Base-by-base conservation (phyloP, 2,329 filamentous ascomycete genomes). In the Aspergillus fumigatus region DNA sequence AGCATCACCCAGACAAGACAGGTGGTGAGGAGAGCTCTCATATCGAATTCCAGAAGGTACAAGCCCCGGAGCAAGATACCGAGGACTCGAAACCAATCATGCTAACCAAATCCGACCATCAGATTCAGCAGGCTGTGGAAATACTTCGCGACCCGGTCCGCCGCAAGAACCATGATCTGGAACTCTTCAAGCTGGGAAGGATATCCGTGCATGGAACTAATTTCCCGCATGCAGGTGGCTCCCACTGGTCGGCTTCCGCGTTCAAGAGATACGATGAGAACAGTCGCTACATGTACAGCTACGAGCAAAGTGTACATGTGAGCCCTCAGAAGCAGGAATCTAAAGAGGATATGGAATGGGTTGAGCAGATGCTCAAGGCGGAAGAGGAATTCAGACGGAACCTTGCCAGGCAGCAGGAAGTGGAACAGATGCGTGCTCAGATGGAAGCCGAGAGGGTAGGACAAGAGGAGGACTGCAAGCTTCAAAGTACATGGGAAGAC, bases 51-150 rank as follows among this genome's bases (percentile, higher is more conserved):
- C 65, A 58, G 29, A 59, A 62, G 53, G 70, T 71, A 60, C 32
- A 14, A 43, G 40, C 25, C 32, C 35, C 35, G 17, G 9, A 23
- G 43, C 9, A 47, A 38, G n/a, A 48, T 19, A 19, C 29, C 3
- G 17, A 32, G 19, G 38, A 38, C 11, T 9, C 8, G 29, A 32
- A 29, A 19, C 4, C 10, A 51, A 21, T 47, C 52, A 55, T 47
- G 21, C 25, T 50, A 50, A 45, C 40, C 51, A 27, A 27, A n/a
- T 25, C 1, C 3, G 9, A 51, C 52, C 32, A 14, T 50, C 57
- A 74, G 72, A 68, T 73, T 32, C 63, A 67, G 41, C 56, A 72
- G 57, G 72, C 72, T 9, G 59, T 68, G 35, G 70, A 73, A n/a
- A 57, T 62, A 8, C 71, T 74, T 32, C 70, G 70, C 19, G 70